phyloP scores from a whole-genome alignment of 192 early-diverging fungal species.

The Tieghemiomyces parasiticus region DNA sequence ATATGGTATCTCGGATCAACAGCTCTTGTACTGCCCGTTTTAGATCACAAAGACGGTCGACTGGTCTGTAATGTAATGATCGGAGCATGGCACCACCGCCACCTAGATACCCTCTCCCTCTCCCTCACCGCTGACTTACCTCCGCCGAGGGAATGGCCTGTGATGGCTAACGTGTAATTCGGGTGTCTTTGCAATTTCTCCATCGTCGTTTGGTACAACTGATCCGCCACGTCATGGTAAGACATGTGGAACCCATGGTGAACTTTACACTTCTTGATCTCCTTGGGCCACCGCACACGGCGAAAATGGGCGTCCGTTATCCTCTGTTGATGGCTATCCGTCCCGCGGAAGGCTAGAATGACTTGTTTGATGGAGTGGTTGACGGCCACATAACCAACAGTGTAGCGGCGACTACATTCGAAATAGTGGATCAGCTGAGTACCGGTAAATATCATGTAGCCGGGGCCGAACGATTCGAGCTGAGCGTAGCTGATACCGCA shows the following conservation, averaged over 20 bases:
- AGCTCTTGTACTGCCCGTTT: not conserved
- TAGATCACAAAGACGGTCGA: not conserved
- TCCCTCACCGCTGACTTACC: no score
- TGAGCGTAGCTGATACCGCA: no score
- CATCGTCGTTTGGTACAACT: constrained; percentile 11
- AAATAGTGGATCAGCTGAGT: not conserved
- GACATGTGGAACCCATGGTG: constrained; percentile 25
- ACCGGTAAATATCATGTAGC: not conserved
- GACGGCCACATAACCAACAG: constrained; percentile 7
- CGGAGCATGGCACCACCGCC: not conserved
- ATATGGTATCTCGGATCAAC: not conserved
- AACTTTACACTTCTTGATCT: constrained; percentile 17
- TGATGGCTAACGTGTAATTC: constrained; percentile 19
- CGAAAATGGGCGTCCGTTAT: constrained; percentile 14
- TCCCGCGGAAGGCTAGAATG: constrained; percentile 26
- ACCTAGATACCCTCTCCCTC: no score
- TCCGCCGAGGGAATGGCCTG: constrained; percentile 14
- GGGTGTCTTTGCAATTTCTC: constrained; percentile 16
- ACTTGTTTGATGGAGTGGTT: constrained; percentile 12
- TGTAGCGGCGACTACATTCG: not conserved
- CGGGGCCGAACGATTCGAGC: no score
- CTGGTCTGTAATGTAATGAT: not conserved
- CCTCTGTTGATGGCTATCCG: constrained; percentile 19
- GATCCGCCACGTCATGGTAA: constrained; percentile 16
- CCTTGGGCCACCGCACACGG: constrained; percentile 17